Evolutionary conservation across 2,329 filamentous ascomycete genomes (phyloP).

Genomic region (Macrophomina tecta): DNA sequence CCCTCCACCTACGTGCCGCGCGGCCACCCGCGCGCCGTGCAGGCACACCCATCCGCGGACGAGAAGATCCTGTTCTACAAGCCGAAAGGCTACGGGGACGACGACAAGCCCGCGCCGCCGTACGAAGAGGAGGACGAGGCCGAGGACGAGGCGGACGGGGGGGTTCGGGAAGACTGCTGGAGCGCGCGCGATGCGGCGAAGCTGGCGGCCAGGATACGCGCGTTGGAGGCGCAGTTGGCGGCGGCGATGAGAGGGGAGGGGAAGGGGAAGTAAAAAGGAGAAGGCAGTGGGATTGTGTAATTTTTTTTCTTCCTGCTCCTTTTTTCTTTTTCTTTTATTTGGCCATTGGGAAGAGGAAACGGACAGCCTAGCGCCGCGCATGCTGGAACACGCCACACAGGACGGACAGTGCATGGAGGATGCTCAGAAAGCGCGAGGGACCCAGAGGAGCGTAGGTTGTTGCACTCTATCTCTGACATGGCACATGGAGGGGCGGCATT

Average conservation of each 20-base stretch:
- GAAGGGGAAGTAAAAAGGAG: background rate
- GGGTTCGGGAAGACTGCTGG: background rate
- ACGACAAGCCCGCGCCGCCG: background rate
- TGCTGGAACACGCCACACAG: too few relatives aligned
- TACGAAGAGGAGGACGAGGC: background rate
- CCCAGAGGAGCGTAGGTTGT: too few relatives aligned
- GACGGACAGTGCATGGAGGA: too few relatives aligned
- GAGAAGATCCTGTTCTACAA: slow-evolving; percentile 1
- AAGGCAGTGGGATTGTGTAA: background rate
- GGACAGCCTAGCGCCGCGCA: too few relatives aligned
- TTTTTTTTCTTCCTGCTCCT: too few relatives aligned
- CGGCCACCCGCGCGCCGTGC: background rate
- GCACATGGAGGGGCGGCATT: too few relatives aligned
- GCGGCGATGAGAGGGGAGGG: background rate
- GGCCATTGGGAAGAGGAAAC: too few relatives aligned
- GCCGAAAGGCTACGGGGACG: background rate
- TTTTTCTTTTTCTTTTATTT: too few relatives aligned
- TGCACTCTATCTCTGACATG: too few relatives aligned
- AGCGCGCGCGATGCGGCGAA: background rate
- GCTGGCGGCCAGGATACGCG: background rate
- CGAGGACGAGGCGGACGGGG: background rate
- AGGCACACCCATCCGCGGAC: background rate
- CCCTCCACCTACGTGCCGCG: slow-evolving; percentile 14
- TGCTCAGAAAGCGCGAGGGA: too few relatives aligned
- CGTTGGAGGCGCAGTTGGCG: slow-evolving; percentile 4